phyloP scores from a whole-genome alignment of 2,329 filamentous ascomycete genomes.

The Phaeosphaeria sp. region DNA sequence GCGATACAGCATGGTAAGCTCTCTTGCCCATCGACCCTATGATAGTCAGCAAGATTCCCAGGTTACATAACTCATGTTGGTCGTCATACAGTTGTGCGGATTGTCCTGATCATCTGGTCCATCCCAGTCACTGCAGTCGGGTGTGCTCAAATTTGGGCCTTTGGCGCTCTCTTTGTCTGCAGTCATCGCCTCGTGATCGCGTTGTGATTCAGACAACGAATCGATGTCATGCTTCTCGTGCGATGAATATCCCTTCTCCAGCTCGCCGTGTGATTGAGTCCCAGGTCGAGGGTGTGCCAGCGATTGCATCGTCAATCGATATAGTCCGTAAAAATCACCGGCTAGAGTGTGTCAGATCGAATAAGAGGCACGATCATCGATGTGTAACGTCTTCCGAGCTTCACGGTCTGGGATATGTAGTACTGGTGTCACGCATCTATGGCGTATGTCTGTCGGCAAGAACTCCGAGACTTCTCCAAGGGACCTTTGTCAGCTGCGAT shows the following conservation, averaged over 20 bases:
- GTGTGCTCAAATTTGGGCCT: background rate
- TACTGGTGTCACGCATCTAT: background rate
- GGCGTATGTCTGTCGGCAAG: background rate
- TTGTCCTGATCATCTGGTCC: conserved; percentile 46
- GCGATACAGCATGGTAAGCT: conserved; percentile 41
- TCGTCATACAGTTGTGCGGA: conserved; percentile 44
- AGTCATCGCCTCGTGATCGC: background rate
- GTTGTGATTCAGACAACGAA: background rate
- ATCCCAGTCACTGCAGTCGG: conserved; percentile 33
- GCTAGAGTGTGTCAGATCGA: too few relatives aligned
- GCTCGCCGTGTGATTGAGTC: background rate
- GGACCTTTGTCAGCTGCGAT: background rate
- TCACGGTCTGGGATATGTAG: background rate
- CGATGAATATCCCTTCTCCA: conserved; percentile 7
- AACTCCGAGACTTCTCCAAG: background rate
- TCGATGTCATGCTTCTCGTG: background rate
- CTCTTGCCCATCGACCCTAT: conserved; percentile 31
- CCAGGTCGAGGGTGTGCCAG: too few relatives aligned
- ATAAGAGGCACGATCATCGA: background rate
- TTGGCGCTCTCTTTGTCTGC: background rate
- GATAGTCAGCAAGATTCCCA: background rate
- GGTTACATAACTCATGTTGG: background rate
- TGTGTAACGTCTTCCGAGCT: background rate
- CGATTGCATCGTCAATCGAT: too few relatives aligned
- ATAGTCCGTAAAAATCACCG: background rate